Evolutionary conservation across 2,329 filamentous ascomycete genomes (phyloP).

Genomic region (Colletotrichum sp.): DNA sequence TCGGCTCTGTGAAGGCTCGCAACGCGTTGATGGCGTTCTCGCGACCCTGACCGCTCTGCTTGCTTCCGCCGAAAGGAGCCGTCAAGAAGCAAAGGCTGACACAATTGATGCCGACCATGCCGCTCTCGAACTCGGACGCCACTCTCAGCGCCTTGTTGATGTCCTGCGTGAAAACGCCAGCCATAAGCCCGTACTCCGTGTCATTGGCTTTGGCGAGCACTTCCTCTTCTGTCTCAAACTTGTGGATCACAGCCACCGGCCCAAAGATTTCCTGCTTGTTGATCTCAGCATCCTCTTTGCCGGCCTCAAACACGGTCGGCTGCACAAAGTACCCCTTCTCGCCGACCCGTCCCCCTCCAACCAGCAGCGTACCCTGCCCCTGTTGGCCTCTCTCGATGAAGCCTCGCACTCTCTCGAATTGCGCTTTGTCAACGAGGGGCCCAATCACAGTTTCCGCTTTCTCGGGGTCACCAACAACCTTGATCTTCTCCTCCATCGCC

Average conservation of each 20-base stretch:
- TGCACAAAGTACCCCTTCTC: slow-evolving; percentile 48
- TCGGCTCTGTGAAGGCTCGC: slow-evolving; percentile 52
- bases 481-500: slow-evolving; percentile 61
- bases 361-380: slow-evolving; percentile 39
- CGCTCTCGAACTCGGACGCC: slow-evolving; percentile 63
- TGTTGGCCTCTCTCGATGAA: slow-evolving; percentile 48
- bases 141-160: slow-evolving; percentile 66
- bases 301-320: slow-evolving; percentile 51
- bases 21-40: slow-evolving; percentile 54
- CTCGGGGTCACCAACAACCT: slow-evolving; percentile 67
- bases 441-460: slow-evolving; percentile 64
- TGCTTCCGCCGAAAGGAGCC: slow-evolving; percentile 55
- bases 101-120: slow-evolving; percentile 74
- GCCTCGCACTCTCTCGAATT: slow-evolving; percentile 48
- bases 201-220: slow-evolving; percentile 61
- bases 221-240: slow-evolving; percentile 63
- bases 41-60: slow-evolving; percentile 53
- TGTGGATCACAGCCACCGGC: slow-evolving; percentile 59
- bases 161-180: slow-evolving; percentile 64
- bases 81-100: slow-evolving; percentile 40
- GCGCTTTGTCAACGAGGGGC: slow-evolving; percentile 54
- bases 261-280: slow-evolving; percentile 63
- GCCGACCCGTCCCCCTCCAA: slow-evolving; percentile 42
- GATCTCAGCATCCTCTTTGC: slow-evolving; percentile 48
- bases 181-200: slow-evolving; percentile 50